Evolutionary conservation across 768 basidiomycete species (phyloP), one percentile per base, ranked within the genome.

Genomic region (Suillus ampliporus): DNA sequence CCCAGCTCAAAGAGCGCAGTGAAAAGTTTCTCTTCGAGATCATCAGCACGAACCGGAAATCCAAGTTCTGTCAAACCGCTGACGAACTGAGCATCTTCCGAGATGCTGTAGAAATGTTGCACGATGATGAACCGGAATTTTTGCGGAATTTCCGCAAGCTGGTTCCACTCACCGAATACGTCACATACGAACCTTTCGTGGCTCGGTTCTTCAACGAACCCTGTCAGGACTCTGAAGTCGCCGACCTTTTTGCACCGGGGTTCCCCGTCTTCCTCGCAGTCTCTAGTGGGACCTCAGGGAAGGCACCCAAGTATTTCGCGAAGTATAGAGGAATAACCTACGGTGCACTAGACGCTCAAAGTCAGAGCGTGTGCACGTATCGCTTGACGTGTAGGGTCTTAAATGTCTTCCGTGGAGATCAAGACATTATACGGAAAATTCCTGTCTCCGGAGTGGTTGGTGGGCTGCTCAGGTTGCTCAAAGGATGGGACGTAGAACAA

Each of bases 1-100:
- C 58, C 21, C 61, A 48, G 50, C 71, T 72, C 31, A 62, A 58
- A 8, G 48, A 72, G 47, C 69, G 65, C 54, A 67, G 14, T 21
- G n/a, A 44, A 9, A 44, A 44, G 43, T 44, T 44, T 44, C 7
- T 44, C 43, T 44, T 44, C n/a, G 43, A 44, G 19, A 44, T 44
- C n/a, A 44, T 21, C 43, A 44, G 43, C 43, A 10, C n/a, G 8
- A 44, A 44, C 10, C n/a, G 43, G 19, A 44, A 44, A 9, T 44
- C 43, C 19, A n/a, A 44, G n/a, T 44, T 44, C 43, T 44, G 8
- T 7, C 43, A 44, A 44, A 44, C 43, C n/a, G 43, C 43, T n/a
- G n/a, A 21, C 9, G 43, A 44, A 19, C 43, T 44, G 8, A 21
- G 8, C n/a, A 14, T n/a, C 19, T 44, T 44, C 43, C 19, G 43